Evolutionary conservation across 2,329 filamentous ascomycete species (phyloP).

Genomic region (Huntiella abstrusa): DNA sequence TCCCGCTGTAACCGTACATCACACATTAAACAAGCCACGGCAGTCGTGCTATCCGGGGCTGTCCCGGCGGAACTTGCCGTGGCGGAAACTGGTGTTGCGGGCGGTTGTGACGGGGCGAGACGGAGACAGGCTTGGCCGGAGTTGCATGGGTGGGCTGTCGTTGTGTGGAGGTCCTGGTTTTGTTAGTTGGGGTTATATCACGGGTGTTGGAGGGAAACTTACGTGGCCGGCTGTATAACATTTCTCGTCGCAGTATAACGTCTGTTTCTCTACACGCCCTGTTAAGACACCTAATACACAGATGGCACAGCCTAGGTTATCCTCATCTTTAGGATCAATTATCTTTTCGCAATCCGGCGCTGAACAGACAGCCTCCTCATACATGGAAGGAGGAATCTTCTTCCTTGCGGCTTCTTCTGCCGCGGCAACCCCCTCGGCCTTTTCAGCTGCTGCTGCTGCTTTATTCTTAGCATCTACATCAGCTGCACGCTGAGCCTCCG

Average conservation of each 20-base stretch:
- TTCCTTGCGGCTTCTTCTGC: slow-evolving; percentile 7
- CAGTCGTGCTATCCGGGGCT: slow-evolving; percentile 5
- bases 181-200: neutral
- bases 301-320: slow-evolving; percentile 22
- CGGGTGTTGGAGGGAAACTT: slow-evolving; percentile 14
- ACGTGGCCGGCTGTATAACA: slow-evolving; percentile 25
- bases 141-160: slow-evolving; percentile 11
- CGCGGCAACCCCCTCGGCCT: neutral
- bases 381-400: slow-evolving; percentile 18
- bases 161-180: slow-evolving; percentile 6
- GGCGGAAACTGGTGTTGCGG: neutral
- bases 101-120: neutral
- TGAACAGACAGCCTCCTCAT: slow-evolving; percentile 22
- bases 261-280: slow-evolving; percentile 19
- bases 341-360: slow-evolving; percentile 19
- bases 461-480: slow-evolving; percentile 6
- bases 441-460: slow-evolving; percentile 7
- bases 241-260: slow-evolving; percentile 26
- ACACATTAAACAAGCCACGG: slow-evolving; percentile 10
- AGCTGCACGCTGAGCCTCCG: slow-evolving; percentile 9
- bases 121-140: slow-evolving; percentile 10
- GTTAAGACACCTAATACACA: slow-evolving; percentile 26
- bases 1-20: slow-evolving; percentile 11
- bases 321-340: slow-evolving; percentile 20
- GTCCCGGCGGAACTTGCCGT: neutral